Evolutionary conservation across 2,329 filamentous ascomycete genomes (phyloP).

Genomic region (Metarhizium humberi): DNA sequence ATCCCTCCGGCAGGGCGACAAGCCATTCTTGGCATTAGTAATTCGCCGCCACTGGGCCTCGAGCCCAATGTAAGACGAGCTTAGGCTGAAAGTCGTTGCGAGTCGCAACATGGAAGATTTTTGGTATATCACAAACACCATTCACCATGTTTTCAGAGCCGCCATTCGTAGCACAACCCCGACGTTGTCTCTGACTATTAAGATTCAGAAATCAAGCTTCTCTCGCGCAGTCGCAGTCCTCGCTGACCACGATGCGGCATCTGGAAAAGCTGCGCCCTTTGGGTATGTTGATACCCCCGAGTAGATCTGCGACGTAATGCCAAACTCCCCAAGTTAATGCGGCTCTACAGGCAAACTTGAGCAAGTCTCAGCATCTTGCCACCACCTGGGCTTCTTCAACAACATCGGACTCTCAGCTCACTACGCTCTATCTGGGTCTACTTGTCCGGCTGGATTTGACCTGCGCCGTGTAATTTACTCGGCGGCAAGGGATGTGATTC

Average conservation of each 20-base stretch:
- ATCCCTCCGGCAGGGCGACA: not conserved
- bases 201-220: too few species aligned
- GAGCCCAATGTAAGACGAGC: not conserved
- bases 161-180: too few species aligned
- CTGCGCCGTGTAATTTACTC: slow-evolving; percentile 19
- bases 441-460: slow-evolving; percentile 15
- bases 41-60: not conserved
- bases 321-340: not conserved
- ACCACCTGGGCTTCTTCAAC: slow-evolving; percentile 31
- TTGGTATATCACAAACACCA: not conserved
- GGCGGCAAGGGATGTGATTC: slow-evolving; percentile 25
- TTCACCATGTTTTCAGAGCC: too few species aligned
- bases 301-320: not conserved
- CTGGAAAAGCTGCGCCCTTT: not conserved
- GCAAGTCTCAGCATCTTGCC: slow-evolving; percentile 31
- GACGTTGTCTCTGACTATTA: too few species aligned
- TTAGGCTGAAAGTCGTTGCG: too few species aligned
- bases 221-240: too few species aligned
- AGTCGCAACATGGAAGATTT: too few species aligned
- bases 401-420: slow-evolving; percentile 31
- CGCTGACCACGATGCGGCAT: not conserved
- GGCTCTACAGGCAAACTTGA: slow-evolving; percentile 28
- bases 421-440: slow-evolving; percentile 21
- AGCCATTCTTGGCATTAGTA: not conserved
- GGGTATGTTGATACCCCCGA: not conserved